Evolutionary conservation across 208 protist genomes (phyloP).

Genomic region (Trypanosoma avium): DNA sequence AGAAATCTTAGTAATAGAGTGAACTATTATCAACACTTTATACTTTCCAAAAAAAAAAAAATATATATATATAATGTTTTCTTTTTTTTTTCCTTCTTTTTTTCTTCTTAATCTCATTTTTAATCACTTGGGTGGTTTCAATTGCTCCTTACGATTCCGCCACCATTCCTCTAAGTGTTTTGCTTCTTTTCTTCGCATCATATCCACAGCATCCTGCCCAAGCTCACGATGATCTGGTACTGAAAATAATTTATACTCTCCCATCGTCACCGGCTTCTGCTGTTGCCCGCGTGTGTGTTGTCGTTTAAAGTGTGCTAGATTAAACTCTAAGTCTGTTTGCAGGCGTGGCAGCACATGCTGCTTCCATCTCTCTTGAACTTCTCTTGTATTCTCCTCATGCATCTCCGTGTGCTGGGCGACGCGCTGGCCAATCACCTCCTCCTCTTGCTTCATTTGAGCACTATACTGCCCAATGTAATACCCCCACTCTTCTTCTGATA

Average conservation of each 20-base stretch:
- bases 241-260: constrained; percentile 80
- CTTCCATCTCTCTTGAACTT: constrained; percentile 77
- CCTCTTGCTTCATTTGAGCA: constrained; percentile 77
- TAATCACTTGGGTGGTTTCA: constrained; percentile 61
- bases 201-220: constrained; percentile 80
- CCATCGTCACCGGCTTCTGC: constrained; percentile 35
- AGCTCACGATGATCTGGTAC: constrained; percentile 65
- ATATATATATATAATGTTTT: no score
- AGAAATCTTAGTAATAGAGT: no score
- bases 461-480: constrained; percentile 75
- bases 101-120: constrained; percentile 4
- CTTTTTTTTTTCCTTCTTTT: constrained; percentile 6
- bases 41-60: no score
- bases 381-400: constrained; percentile 49
- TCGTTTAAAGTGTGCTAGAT: constrained; percentile 66
- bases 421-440: constrained; percentile 53
- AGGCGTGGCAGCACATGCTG: constrained; percentile 62
- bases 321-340: constrained; percentile 81
- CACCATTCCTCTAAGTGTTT: constrained; percentile 75
- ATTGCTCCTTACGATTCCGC: constrained; percentile 62
- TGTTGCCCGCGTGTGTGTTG: constrained; percentile 40
- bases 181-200: constrained; percentile 70
- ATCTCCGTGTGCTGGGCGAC: constrained; percentile 60
- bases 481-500: constrained; percentile 79
- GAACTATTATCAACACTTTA: no score